These are phyloP conservation scores for Mrakia hoshinonis DNA, from an alignment of 768 basidiomycete species.

Conservation along the genomic window DNA sequence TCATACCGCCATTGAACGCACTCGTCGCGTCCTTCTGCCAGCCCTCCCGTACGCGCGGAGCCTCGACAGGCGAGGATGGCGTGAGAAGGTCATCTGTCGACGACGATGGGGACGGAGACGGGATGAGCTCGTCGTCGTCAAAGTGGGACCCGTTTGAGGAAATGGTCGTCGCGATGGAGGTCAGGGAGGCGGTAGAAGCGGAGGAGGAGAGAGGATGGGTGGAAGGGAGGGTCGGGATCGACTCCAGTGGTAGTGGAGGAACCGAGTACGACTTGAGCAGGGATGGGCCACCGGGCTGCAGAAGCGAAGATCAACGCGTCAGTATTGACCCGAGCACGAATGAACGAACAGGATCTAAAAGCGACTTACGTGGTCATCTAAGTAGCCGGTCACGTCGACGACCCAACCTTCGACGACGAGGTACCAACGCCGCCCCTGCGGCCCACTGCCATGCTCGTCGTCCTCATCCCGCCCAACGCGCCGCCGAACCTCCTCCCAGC, in stretches of 20 bases:
- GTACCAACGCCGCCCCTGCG: slow-evolving; percentile 38
- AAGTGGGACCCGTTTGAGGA: slow-evolving; percentile 30
- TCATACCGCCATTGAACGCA: slow-evolving; percentile 65
- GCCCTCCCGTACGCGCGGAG: slow-evolving; percentile 13
- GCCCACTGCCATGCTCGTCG: slow-evolving; percentile 28
- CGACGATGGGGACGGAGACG: not conserved
- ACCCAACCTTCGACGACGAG: slow-evolving; percentile 55
- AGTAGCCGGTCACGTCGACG: slow-evolving; percentile 55
- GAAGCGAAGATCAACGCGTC: not conserved
- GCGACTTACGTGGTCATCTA: slow-evolving; percentile 57
- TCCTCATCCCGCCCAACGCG: slow-evolving; percentile 32
- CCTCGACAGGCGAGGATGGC: not conserved
- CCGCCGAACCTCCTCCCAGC: slow-evolving; percentile 31
- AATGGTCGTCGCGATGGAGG: slow-evolving; percentile 33
- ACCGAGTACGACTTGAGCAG: slow-evolving; percentile 51
- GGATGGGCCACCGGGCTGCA: slow-evolving; percentile 56
- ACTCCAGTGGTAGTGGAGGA: slow-evolving; percentile 30
- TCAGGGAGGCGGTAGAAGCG: not conserved
- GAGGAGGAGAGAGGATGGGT: slow-evolving; percentile 14
- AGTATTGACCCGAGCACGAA: slow-evolving; percentile 17
- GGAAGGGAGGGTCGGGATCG: not conserved
- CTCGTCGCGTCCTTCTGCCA: slow-evolving; percentile 49
- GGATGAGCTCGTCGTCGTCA: not conserved
- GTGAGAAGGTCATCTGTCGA: not conserved
- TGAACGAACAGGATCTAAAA: not conserved